These are phyloP conservation scores for Isatis tinctoria DNA, from an alignment of 345 rosid genomes.

Conservation along the genomic window DNA sequence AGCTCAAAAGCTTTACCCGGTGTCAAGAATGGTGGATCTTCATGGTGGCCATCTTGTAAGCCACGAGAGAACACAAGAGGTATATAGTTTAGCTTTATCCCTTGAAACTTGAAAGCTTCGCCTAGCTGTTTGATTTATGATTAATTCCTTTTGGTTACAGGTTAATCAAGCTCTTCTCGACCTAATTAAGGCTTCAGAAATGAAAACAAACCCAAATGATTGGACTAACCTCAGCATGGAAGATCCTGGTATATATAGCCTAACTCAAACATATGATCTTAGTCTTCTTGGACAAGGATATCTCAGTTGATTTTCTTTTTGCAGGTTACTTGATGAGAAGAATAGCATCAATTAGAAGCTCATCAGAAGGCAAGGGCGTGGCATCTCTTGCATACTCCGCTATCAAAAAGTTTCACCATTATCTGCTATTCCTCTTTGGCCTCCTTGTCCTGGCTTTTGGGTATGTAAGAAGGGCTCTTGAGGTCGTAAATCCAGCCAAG, in stretches of 20 bases:
- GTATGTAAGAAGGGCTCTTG: constrained; percentile 45
- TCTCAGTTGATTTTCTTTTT: neutral
- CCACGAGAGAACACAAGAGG: constrained; percentile 87
- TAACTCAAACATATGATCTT: neutral
- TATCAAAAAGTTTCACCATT: neutral
- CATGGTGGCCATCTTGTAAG: too few relatives aligned
- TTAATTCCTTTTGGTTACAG: neutral
- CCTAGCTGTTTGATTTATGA: neutral
- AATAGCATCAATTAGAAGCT: neutral
- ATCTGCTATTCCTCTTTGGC: constrained; percentile 51
- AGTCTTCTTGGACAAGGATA: neutral
- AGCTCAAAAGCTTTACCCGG: constrained; percentile 71
- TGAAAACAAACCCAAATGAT: neutral
- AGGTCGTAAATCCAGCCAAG: constrained; percentile 49
- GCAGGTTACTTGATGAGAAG: neutral
- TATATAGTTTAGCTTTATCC: constrained; percentile 10
- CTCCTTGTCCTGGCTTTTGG: constrained; percentile 52
- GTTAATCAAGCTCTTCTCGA: neutral
- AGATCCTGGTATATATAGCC: neutral
- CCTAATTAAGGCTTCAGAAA: neutral
- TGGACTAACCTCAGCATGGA: neutral
- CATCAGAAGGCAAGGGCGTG: neutral
- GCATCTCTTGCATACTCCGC: neutral
- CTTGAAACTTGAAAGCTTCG: neutral
- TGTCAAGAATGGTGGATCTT: constrained; percentile 32